A percentile compares a stretch with the other conserved stretches of the same genome.
phyloP scores from a whole-genome alignment of 2,329 filamentous ascomycete genomes.

The Pestalotiopsis sp. region DNA sequence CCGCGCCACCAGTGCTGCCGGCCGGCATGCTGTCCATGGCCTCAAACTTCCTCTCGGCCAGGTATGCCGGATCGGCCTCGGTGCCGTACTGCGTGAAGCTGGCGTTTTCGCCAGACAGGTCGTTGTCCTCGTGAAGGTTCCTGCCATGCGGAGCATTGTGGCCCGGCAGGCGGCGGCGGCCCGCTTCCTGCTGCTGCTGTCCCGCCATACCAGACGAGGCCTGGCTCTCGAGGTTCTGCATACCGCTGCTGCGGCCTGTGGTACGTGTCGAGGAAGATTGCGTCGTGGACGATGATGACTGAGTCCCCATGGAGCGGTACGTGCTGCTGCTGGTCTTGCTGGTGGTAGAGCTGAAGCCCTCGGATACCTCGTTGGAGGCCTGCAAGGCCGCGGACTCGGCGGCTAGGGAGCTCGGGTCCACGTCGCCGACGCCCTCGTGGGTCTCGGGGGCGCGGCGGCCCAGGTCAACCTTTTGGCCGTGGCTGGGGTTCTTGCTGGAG shows the following conservation, averaged over 20 bases:
- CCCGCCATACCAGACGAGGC: neutral
- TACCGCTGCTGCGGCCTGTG: neutral
- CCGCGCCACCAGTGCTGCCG: slow-evolving; percentile 48
- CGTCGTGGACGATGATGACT: no score
- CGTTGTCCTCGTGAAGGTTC: slow-evolving; percentile 41
- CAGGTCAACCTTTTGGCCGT: slow-evolving; percentile 46
- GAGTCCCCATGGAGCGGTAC: neutral
- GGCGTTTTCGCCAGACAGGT: slow-evolving; percentile 40
- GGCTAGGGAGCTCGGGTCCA: slow-evolving; percentile 73
- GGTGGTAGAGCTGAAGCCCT: slow-evolving; percentile 44
- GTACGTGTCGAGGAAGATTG: neutral
- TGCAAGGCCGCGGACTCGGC: slow-evolving; percentile 64
- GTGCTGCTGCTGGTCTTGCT: neutral
- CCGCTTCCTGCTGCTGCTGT: neutral
- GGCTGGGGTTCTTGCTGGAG: slow-evolving; percentile 26
- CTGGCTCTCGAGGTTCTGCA: neutral
- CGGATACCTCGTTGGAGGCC: slow-evolving; percentile 60
- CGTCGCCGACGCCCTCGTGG: slow-evolving; percentile 64
- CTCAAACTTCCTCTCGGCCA: slow-evolving; percentile 46
- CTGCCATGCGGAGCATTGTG: slow-evolving; percentile 45
- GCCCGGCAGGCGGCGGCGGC: neutral
- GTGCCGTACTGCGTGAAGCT: slow-evolving; percentile 47
- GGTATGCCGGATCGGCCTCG: slow-evolving; percentile 48
- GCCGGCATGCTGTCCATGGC: slow-evolving; percentile 58
- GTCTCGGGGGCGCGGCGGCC: slow-evolving; percentile 51